Evolutionary conservation across 441 rosid species (phyloP).

Genomic region (Biscutella laevigata): DNA sequence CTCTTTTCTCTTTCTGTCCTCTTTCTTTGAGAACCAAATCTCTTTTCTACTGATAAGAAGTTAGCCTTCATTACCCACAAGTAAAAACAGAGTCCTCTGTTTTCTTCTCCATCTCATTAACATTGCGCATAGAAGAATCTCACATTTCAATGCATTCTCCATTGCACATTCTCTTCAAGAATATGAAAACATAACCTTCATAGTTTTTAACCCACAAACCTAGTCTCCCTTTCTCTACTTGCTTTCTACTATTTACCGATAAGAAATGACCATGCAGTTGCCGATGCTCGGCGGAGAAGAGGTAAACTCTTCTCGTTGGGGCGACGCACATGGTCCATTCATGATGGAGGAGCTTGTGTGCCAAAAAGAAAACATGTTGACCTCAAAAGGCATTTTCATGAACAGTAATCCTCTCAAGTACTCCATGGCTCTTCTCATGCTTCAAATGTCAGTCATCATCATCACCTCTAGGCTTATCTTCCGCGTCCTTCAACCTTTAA

Average conservation of each 20-base stretch:
- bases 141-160: too few relatives aligned
- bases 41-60: not conserved
- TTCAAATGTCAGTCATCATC: constrained; percentile 37
- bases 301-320: constrained; percentile 1
- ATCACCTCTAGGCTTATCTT: constrained; percentile 30
- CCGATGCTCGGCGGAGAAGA: not conserved
- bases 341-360: constrained; percentile 28
- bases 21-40: constrained; percentile 1
- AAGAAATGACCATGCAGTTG: constrained; percentile 10
- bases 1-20: not conserved
- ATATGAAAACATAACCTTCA: not conserved
- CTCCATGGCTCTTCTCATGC: constrained; percentile 34
- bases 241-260: not conserved
- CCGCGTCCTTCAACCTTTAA: constrained; percentile 33
- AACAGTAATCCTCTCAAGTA: constrained; percentile 36
- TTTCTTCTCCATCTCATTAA: constrained; percentile 12
- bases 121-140: not conserved
- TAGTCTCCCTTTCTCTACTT: not conserved
- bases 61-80: constrained; percentile 1
- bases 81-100: constrained; percentile 26
- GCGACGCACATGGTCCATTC: constrained; percentile 21
- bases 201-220: not conserved
- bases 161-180: not conserved
- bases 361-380: constrained; percentile 13
- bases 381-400: constrained; percentile 37